Evolutionary conservation across 257 asterid genomes (phyloP), one percentile per base, ranked within the genome.

Genomic region (Nicotiana knightiana): DNA sequence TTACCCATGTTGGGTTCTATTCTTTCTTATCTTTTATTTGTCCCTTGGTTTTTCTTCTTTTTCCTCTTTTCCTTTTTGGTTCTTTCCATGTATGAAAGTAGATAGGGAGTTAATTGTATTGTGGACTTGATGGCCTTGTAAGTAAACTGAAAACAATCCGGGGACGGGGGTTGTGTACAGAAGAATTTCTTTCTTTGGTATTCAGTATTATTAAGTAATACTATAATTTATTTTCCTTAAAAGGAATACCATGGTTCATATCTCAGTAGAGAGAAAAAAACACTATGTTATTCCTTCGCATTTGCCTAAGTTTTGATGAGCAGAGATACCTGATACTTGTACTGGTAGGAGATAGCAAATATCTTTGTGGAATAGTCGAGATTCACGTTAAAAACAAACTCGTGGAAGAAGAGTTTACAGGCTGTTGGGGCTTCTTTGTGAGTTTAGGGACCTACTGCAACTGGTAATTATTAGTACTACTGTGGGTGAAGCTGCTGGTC

Each of bases 71-170:
- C 71, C 81, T 24, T 65, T 64, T n/a, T n/a, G 17, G 35, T 77
- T 77, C 33, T 12, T 82, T 67, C 83, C 67, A 79, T 83, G 89
- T 83, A 80, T 82, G 86, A 55, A 80, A 80, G 77, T 66, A 87
- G 82, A 80, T 85, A 61, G 59, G 58, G 75, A 83, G 87, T 62
- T 57, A 48, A 87, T 85, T 81, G 86, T 65, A 83, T 84, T 82
- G 68, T 83, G 83, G 81, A 70, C 46, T 75, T 26, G 28, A 28
- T 51, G 46, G 80, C 16, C 46, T 15, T 75, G 80, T 75, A 51
- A 75, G 46, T 75, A 28, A 75, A 75, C 28, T 51, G 80, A 32
- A 8, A 75, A 5, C 80, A 30, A 80, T 80, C 37, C 0, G 39
- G 79, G 79, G 79, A 39, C 4, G 15, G 28, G 59, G 77, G 33